Evolutionary conservation across 805 yeast genomes (phyloP).

Genomic region (Jamesozyma jinghongensis): DNA sequence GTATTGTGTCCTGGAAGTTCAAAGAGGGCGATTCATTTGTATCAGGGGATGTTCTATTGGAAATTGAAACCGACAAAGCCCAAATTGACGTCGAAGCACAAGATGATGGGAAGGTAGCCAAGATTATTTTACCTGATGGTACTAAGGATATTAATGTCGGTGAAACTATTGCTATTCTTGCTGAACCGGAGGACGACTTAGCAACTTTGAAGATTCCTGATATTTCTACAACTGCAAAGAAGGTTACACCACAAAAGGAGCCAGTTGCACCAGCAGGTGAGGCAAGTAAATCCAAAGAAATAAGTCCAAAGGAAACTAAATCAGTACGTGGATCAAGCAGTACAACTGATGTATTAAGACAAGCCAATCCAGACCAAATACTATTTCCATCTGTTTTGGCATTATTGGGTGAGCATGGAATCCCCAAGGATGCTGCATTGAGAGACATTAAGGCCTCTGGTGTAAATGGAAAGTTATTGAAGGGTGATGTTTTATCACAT

Average conservation of each 20-base stretch:
- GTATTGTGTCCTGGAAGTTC: conserved; percentile 80
- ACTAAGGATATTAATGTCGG: conserved; percentile 75
- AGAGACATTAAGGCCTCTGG: conserved; percentile 74
- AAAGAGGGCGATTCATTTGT: conserved; percentile 64
- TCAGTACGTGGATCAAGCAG: background rate
- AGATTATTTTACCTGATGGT: conserved; percentile 63
- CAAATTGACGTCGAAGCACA: conserved; percentile 78
- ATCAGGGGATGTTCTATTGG: conserved; percentile 76
- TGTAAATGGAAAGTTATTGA: conserved; percentile 75
- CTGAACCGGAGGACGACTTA: conserved; percentile 83
- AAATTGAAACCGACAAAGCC: conserved; percentile 83
- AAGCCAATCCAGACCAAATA: conserved; percentile 58
- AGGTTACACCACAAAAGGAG: conserved; percentile 13
- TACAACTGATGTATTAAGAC: conserved; percentile 13
- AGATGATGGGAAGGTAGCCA: conserved; percentile 86
- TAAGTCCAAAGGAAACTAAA: too few relatives aligned
- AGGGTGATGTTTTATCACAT: conserved; percentile 85
- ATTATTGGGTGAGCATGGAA: conserved; percentile 50
- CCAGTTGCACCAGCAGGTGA: background rate
- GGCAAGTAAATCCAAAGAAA: background rate
- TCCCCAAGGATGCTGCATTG: conserved; percentile 64
- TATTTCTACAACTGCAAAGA: conserved; percentile 11
- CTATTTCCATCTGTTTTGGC: conserved; percentile 72
- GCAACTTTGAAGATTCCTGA: conserved; percentile 50
- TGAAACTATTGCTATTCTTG: conserved; percentile 77